Evolutionary conservation across 108 stramenopile genomes (phyloP).

Genomic region (Discostella pseudostelligera): DNA sequence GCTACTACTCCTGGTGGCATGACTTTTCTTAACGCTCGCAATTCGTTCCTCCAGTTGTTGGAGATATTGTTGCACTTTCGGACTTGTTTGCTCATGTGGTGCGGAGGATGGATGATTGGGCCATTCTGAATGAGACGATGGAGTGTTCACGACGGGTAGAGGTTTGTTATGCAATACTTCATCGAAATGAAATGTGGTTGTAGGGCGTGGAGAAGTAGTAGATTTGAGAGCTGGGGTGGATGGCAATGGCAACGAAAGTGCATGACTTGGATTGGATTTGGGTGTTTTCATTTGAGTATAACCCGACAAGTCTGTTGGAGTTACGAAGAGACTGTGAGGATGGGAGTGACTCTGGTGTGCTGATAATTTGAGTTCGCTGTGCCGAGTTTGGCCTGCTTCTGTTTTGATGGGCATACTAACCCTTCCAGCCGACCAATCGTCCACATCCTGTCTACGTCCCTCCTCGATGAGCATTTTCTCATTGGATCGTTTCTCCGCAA

Average conservation of each 20-base stretch:
- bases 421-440: neutral
- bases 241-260: neutral
- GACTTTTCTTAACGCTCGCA: neutral
- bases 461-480: neutral
- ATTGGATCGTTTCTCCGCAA: neutral
- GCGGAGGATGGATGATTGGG: too few relatives aligned
- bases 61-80: neutral
- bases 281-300: neutral
- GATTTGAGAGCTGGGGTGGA: neutral
- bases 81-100: neutral
- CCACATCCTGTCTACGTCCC: neutral
- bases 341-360: neutral
- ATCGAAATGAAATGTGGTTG: too few relatives aligned
- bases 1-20: too few relatives aligned
- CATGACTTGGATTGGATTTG: neutral
- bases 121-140: too few relatives aligned
- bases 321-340: neutral
- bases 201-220: too few relatives aligned
- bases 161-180: too few relatives aligned
- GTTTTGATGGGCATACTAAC: too few relatives aligned
- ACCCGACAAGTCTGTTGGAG: conserved; percentile 1
- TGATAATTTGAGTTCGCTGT: neutral
- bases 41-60: neutral
- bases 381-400: neutral
- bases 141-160: too few relatives aligned